phyloP scores from a whole-genome alignment of 2,329 filamentous ascomycete genomes.

The Colletotrichum paranaense region DNA sequence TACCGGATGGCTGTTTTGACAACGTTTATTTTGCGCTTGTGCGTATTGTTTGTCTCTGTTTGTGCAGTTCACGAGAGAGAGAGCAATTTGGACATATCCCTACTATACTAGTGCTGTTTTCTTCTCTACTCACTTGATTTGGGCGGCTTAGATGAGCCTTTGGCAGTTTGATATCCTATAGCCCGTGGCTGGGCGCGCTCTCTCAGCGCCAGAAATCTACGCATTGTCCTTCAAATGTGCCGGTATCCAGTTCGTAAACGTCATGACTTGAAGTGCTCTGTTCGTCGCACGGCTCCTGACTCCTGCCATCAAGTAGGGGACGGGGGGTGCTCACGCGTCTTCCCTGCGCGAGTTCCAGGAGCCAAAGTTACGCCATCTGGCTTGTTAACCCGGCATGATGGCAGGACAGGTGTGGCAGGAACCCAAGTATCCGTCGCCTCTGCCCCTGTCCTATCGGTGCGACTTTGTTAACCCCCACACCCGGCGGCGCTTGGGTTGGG shows the following conservation, averaged over 20 bases:
- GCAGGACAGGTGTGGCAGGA: background rate
- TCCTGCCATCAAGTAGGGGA: background rate
- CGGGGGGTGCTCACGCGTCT: background rate
- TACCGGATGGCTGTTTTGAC: conserved; percentile 1
- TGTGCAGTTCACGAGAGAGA: background rate
- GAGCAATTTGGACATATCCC: background rate
- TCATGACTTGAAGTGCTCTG: background rate
- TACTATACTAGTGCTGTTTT: background rate
- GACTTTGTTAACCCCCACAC: background rate
- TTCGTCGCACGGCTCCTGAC: background rate
- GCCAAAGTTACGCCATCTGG: background rate
- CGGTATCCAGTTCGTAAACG: background rate
- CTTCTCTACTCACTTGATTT: background rate
- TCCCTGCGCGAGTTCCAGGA: background rate
- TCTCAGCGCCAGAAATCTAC: background rate
- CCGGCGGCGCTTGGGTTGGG: conserved; percentile 11
- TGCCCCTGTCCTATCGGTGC: background rate
- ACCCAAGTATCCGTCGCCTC: background rate
- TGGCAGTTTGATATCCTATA: conserved; percentile 26
- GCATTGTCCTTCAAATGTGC: background rate
- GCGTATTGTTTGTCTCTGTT: background rate
- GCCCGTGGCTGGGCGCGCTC: background rate
- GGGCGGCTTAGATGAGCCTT: conserved; percentile 32
- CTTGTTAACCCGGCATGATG: background rate
- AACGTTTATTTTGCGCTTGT: background rate